Percentiles rank a stretch among this genome's conserved stretches.
phyloP scores from a whole-genome alignment of 2,329 filamentous ascomycete genomes.

The Trichoderma hamatum region DNA sequence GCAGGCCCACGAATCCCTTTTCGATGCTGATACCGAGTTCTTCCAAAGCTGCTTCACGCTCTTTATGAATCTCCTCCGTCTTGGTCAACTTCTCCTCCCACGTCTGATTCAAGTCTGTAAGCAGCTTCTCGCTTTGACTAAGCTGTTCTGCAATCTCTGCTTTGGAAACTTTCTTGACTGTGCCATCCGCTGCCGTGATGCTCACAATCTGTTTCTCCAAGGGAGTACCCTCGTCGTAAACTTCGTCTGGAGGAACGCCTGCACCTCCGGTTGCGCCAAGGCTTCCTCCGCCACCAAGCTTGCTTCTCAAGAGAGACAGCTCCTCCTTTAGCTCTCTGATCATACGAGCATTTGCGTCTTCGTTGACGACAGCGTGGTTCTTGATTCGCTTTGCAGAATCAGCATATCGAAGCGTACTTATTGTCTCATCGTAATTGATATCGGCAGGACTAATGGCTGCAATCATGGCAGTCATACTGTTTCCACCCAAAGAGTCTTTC shows the following conservation, averaged over 20 bases:
- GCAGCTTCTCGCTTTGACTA: slow-evolving; percentile 93
- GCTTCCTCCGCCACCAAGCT: slow-evolving; percentile 67
- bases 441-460: slow-evolving; percentile 97
- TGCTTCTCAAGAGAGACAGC: slow-evolving; percentile 79
- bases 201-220: slow-evolving; percentile 95
- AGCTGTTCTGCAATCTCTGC: slow-evolving; percentile 97
- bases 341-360: slow-evolving; percentile 98
- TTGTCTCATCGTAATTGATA: slow-evolving; percentile 98
- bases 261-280: slow-evolving; percentile 51
- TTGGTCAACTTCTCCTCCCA: slow-evolving; percentile 97
- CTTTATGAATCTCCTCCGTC: slow-evolving; percentile 96
- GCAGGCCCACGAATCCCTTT: slow-evolving; percentile 93
- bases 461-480: slow-evolving; percentile 99
- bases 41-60: slow-evolving; percentile 90
- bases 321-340: slow-evolving; percentile 98
- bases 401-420: slow-evolving; percentile 93
- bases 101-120: slow-evolving; percentile 94
- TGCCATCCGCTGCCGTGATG: slow-evolving; percentile 83
- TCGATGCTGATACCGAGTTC: slow-evolving; percentile 98
- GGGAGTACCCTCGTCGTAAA: slow-evolving; percentile 91
- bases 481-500: slow-evolving; percentile 95
- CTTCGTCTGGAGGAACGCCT: slow-evolving; percentile 67
- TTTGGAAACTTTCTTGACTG: slow-evolving; percentile 93
- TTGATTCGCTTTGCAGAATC: slow-evolving; percentile 99
- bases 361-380: slow-evolving; percentile 99